Percentiles rank a stretch among this genome's conserved stretches.
phyloP scores from a whole-genome alignment of 176 grass and related monocot species.

The Chloris gayana region DNA sequence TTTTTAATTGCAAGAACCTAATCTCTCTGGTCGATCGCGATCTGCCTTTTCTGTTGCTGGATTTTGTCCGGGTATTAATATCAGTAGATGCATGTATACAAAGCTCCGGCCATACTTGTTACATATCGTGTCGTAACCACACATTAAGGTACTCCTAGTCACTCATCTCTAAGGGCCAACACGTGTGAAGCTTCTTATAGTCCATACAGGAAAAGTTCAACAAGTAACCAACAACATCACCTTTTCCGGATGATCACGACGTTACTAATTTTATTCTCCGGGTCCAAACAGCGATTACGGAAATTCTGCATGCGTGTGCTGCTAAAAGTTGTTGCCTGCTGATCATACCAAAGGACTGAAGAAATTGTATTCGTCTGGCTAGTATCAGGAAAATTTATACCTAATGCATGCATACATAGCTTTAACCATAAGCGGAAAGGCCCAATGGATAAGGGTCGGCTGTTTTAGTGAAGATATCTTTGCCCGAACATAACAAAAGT shows the following conservation, averaged over 20 bases:
- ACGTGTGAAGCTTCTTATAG: constrained; percentile 26
- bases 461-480: not conserved
- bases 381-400: not conserved
- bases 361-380: not conserved
- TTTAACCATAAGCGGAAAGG: not conserved
- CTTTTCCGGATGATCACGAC: constrained; percentile 45
- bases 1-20: constrained; percentile 38
- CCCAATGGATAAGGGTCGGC: not conserved
- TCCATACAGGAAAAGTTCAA: constrained; percentile 35
- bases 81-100: not conserved
- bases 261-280: constrained; percentile 40
- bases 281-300: not conserved
- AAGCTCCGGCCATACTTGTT: constrained; percentile 16
- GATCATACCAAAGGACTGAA: not conserved
- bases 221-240: constrained; percentile 56
- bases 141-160: not conserved
- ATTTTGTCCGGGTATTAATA: not conserved
- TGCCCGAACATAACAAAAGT: not conserved
- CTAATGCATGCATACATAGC: not conserved
- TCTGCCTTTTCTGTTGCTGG: constrained; percentile 32
- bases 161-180: constrained; percentile 21
- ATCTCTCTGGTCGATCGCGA: constrained; percentile 35
- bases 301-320: constrained; percentile 12
- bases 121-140: constrained; percentile 10
- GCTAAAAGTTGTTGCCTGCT: constrained; percentile 19